Conservation (phyloP, 106 monocot species). For the Acorus calamus region DNA sequence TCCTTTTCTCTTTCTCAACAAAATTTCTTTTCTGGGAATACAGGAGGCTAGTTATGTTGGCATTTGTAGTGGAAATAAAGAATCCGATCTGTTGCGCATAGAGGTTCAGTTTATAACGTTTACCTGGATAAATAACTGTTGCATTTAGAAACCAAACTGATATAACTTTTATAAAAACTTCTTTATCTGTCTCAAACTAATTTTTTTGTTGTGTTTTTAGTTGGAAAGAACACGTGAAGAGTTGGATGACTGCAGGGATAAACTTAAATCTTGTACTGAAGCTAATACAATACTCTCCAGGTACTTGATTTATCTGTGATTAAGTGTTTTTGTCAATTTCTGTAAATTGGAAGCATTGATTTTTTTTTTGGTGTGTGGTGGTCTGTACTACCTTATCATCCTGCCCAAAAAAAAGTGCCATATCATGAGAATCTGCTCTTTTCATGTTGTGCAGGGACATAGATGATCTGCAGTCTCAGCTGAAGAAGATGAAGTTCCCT, state of each 20-base stretch:
- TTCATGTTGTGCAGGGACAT: constrained; percentile 44
- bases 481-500: constrained; percentile 23
- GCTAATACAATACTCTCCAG: constrained; percentile 62
- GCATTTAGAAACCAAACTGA: too few species aligned
- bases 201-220: constrained; percentile 21
- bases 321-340: too few species aligned
- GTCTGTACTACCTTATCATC: background rate
- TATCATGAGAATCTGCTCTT: background rate
- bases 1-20: background rate
- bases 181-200: too few species aligned
- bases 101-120: constrained; percentile 21
- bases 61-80: constrained; percentile 11
- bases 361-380: too few species aligned
- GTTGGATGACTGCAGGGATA: constrained; percentile 61
- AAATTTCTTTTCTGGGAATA: constrained; percentile 2
- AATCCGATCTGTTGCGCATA: constrained; percentile 15
- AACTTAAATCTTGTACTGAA: constrained; percentile 55
- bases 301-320: constrained; percentile 4
- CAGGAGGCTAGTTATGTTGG: constrained; percentile 16
- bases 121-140: too few species aligned
- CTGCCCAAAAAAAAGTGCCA: too few species aligned
- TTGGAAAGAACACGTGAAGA: constrained; percentile 55
- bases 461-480: constrained; percentile 25
- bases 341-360: too few species aligned
- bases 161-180: too few species aligned